Conservation (phyloP, 2,329 filamentous ascomycete genomes). For the Aspergillus oerlinghausenensis region DNA sequence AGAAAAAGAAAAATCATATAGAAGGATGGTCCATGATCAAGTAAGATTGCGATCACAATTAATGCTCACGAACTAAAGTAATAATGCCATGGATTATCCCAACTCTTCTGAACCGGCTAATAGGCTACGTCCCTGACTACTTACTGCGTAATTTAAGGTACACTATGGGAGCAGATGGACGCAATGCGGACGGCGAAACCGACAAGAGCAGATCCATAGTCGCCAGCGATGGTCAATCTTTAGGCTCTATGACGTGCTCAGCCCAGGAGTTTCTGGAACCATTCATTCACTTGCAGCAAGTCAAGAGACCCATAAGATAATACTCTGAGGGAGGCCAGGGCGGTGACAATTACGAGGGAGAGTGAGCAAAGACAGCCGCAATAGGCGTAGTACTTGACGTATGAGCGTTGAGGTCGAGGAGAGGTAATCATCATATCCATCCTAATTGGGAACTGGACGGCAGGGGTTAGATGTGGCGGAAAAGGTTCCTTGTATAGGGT, state of each 20-base stretch:
- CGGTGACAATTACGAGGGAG: too few species aligned
- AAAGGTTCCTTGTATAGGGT: neutral
- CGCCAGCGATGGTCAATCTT: neutral
- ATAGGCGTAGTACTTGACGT: neutral
- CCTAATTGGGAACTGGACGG: neutral
- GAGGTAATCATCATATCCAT: neutral
- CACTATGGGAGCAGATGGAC: neutral
- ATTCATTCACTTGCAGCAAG: neutral
- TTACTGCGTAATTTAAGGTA: neutral
- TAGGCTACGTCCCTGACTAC: neutral
- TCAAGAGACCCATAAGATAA: neutral
- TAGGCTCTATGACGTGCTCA: neutral
- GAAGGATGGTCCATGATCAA: neutral
- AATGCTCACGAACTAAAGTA: neutral
- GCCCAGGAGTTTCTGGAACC: neutral
- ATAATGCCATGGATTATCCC: neutral
- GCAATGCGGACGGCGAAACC: neutral
- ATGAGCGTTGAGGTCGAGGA: neutral
- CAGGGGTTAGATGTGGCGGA: neutral
- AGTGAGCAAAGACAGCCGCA: neutral
- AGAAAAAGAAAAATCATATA: slow-evolving; percentile 1
- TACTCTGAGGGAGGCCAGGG: neutral
- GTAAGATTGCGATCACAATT: neutral
- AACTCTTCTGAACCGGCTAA: neutral
- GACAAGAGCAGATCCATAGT: neutral